Evolutionary conservation across 495 filamentous ascomycete species (phyloP).

Genomic region (Neurospora sp.): DNA sequence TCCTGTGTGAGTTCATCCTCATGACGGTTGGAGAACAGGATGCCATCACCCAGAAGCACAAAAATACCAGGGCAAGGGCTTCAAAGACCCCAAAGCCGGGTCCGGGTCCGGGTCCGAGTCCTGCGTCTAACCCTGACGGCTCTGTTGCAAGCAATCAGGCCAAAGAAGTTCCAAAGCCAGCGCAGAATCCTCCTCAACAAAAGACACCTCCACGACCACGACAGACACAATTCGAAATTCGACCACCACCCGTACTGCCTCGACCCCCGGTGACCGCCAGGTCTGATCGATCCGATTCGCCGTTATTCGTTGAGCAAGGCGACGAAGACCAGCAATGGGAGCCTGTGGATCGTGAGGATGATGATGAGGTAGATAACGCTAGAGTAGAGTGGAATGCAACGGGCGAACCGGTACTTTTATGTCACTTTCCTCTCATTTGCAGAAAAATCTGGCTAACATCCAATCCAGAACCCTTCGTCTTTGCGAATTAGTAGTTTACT

Average conservation of each 20-base stretch:
- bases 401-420: slow-evolving; percentile 35
- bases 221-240: slow-evolving; percentile 24
- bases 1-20: slow-evolving; percentile 78
- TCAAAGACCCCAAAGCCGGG: slow-evolving; percentile 17
- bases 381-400: slow-evolving; percentile 73
- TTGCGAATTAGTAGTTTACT: slow-evolving; percentile 27
- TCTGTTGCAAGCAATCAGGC: slow-evolving; percentile 16
- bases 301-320: slow-evolving; percentile 57
- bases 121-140: slow-evolving; percentile 23
- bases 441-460: slow-evolving; percentile 15
- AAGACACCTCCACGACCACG: slow-evolving; percentile 11
- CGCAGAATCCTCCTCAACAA: slow-evolving; percentile 6
- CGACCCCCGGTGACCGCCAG: slow-evolving; percentile 51
- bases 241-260: slow-evolving; percentile 26
- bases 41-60: slow-evolving; percentile 29
- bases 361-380: slow-evolving; percentile 51
- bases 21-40: slow-evolving; percentile 85
- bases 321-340: slow-evolving; percentile 77
- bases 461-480: slow-evolving; percentile 22
- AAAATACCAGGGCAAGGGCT: slow-evolving; percentile 24
- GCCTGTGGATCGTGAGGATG: slow-evolving; percentile 58
- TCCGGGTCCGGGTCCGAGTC: slow-evolving; percentile 24
- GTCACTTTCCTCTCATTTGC: background rate
- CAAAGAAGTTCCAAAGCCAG: background rate
- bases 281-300: slow-evolving; percentile 58